Conservation (phyloP, 495 filamentous ascomycete genomes). For the Cercophora scortea region DNA sequence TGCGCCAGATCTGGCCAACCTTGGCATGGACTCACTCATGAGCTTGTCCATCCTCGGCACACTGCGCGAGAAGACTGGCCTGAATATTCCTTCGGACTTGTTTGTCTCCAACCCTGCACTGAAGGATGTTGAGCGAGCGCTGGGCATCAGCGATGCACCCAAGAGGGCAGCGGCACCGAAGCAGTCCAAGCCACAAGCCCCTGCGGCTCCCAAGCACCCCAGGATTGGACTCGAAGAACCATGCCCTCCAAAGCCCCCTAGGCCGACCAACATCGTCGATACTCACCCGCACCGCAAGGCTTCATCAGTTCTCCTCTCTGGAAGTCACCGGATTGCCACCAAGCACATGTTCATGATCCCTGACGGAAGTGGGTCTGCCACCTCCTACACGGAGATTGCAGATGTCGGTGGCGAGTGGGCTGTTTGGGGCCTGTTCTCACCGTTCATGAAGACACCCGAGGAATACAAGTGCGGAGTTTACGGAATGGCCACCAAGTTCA, state of each 20-base stretch:
- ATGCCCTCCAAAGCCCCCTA: conserved; percentile 24
- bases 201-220: conserved; percentile 17
- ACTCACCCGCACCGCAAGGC: conserved; percentile 64
- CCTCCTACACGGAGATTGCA: conserved; percentile 52
- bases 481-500: conserved; percentile 48
- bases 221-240: conserved; percentile 25
- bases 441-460: conserved; percentile 51
- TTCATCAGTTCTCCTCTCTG: conserved; percentile 53
- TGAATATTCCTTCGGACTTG: conserved; percentile 40
- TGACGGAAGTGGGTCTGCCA: conserved; percentile 66
- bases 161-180: conserved; percentile 32
- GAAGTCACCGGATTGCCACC: conserved; percentile 50
- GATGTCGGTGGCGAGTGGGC: conserved; percentile 40
- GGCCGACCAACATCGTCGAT: conserved; percentile 46
- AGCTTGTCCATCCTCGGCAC: conserved; percentile 46
- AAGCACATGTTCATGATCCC: conserved; percentile 66
- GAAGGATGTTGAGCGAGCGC: conserved; percentile 37
- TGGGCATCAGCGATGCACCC: conserved; percentile 34
- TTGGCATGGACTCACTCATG: conserved; percentile 59
- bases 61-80: conserved; percentile 50
- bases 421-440: conserved; percentile 60
- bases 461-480: conserved; percentile 48
- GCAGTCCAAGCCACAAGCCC: conserved; percentile 16
- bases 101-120: conserved; percentile 39
- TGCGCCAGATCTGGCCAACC: conserved; percentile 39